These are phyloP conservation scores for Eugenia klotzschiana DNA, from an alignment of 441 rosid genomes.

Conservation along the genomic window DNA sequence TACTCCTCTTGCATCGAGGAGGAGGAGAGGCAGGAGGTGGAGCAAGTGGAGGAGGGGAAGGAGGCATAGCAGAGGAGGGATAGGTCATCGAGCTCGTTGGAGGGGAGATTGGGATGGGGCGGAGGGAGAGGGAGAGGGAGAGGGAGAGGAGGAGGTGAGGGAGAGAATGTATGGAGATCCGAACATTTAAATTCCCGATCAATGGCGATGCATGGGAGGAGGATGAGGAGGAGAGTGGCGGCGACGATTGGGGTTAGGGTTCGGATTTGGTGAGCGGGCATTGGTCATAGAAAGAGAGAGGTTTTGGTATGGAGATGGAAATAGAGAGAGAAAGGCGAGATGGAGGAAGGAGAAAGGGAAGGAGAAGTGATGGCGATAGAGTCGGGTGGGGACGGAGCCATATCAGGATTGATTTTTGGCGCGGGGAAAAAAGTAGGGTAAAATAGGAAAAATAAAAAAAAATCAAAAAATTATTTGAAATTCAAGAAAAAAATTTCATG, in stretches of 20 bases:
- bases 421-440: no score
- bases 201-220: background rate
- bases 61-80: constrained; percentile 13
- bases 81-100: constrained; percentile 15
- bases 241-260: background rate
- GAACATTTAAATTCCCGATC: background rate
- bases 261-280: background rate
- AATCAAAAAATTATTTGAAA: no score
- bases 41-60: background rate
- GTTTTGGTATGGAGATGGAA: background rate
- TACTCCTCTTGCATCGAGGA: background rate
- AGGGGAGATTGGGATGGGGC: constrained; percentile 6
- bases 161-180: constrained; percentile 4
- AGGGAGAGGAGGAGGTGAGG: constrained; percentile 4
- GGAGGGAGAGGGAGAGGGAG: constrained; percentile 5
- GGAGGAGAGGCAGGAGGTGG: background rate
- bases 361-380: background rate
- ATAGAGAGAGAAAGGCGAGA: background rate
- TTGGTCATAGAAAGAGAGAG: background rate
- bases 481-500: no score
- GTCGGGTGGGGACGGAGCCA: background rate
- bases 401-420: no score
- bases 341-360: background rate
- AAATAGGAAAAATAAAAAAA: no score
- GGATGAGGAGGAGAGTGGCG: background rate